Evolutionary conservation across 768 basidiomycete species (phyloP).

Genomic region (Pisolithus sp.): DNA sequence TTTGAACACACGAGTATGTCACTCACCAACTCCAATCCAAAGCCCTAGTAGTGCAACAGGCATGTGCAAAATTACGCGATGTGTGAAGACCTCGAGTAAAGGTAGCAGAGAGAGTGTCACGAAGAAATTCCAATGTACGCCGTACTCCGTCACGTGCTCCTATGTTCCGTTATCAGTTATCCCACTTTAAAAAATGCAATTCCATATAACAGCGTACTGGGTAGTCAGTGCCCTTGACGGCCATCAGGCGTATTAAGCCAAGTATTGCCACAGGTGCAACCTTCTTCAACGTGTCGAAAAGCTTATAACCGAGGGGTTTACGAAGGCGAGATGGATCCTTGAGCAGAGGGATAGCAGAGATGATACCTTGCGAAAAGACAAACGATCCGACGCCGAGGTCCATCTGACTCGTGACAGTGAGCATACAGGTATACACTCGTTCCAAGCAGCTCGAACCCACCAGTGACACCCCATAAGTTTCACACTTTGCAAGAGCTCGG

Average conservation of each 20-base stretch:
- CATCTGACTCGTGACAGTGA: constrained; percentile 56
- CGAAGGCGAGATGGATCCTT: constrained; percentile 52
- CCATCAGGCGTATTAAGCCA: constrained; percentile 69
- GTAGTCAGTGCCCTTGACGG: constrained; percentile 92
- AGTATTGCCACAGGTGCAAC: constrained; percentile 61
- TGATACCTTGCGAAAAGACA: constrained; percentile 91
- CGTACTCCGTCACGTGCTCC: constrained; percentile 97
- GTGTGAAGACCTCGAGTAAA: constrained; percentile 59
- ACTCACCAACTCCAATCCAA: constrained; percentile 35
- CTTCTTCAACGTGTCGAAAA: constrained; percentile 48
- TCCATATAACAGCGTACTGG: constrained; percentile 53
- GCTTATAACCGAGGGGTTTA: constrained; percentile 43
- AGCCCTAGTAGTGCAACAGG: constrained; percentile 62
- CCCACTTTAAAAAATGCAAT: neutral
- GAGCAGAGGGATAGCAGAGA: constrained; percentile 79
- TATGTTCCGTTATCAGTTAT: constrained; percentile 19
- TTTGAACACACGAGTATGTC: constrained; percentile 34
- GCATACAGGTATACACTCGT: neutral
- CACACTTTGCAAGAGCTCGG: constrained; percentile 81
- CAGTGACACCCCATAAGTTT: constrained; percentile 91
- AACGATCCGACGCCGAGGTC: constrained; percentile 97
- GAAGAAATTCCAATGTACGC: constrained; percentile 98
- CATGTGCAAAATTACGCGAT: constrained; percentile 53
- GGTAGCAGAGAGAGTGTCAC: constrained; percentile 83
- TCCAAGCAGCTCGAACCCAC: constrained; percentile 37